Base-by-base conservation (phyloP, 192 early-diverging fungal species). In the Chytriomyces hyalinus region DNA sequence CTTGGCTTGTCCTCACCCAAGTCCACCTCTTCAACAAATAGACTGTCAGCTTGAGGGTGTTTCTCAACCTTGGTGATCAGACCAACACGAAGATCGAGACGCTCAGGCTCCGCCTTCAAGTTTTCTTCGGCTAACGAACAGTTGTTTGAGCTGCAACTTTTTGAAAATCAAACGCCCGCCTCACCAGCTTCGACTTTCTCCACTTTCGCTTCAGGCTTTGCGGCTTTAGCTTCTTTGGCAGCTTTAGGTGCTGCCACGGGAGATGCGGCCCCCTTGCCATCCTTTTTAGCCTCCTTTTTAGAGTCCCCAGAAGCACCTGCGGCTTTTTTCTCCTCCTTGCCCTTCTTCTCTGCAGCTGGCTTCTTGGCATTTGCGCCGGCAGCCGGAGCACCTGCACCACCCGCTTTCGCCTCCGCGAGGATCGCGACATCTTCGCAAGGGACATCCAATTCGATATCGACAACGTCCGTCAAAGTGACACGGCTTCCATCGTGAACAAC, bases 1-100 rank as follows among this genome's bases (percentile, higher is more conserved):
- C 97, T 87, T 22, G 90, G 92, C 65, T 87, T 88, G 13, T 81
- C 90, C 79, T 83, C 81, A 76, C 95, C 95, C 28, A 93, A 71
- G 76, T 97, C 95, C 66, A 98, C 91, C 75, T 90, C 82, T 83
- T 97, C 96, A 22, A 98, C 95, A 77, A 94, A 97, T 8, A 98
- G 87, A 9, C 93, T 83, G 74, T 98, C 97, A 6, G 97, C 97
- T 73, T 93, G 91, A 17, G 93, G 92, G 81, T 98, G 97, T 84
- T 92, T 92, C 80, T 92, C 84, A 43, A 90, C 91, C 15, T 85
- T 84, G 78, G 90, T 59, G 60, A 98, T 95, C 68, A 86, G 87
- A 48, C 96, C 97, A 49, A 97, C 95, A 49, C 95, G 92, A 73
- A 98, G 87, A 80, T 97, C 95, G 49, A 98, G 84, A 77, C 91